phyloP scores from a whole-genome alignment of 2,329 filamentous ascomycete species.

The Gnomoniopsis sp. region DNA sequence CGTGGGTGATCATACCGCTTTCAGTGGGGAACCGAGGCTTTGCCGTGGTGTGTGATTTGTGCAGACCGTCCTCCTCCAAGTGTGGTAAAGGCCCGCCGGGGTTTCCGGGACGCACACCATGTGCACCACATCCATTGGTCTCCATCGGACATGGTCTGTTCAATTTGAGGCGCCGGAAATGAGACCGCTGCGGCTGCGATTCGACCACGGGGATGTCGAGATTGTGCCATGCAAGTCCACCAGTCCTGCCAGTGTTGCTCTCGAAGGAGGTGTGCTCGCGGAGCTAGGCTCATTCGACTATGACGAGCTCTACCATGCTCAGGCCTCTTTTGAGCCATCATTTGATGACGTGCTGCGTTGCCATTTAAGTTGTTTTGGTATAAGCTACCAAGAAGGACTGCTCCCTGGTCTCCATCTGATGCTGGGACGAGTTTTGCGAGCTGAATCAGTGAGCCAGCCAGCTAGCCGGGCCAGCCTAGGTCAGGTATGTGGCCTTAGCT shows the following conservation, averaged over 20 bases:
- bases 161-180: neutral
- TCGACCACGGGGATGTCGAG: neutral
- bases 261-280: neutral
- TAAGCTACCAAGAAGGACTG: neutral
- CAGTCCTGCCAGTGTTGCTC: neutral
- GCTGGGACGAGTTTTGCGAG: neutral
- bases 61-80: neutral
- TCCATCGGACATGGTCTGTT: neutral
- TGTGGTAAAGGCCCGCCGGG: neutral
- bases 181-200: neutral
- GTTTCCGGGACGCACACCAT: neutral
- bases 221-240: neutral
- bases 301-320: too few relatives aligned
- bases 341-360: too few relatives aligned
- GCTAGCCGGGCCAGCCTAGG: neutral
- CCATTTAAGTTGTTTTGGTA: too few relatives aligned
- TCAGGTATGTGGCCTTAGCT: neutral
- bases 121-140: neutral
- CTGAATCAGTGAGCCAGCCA: neutral
- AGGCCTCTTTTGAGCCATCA: too few relatives aligned
- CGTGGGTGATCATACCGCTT: neutral
- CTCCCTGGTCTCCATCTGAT: neutral
- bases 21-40: neutral
- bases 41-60: neutral
- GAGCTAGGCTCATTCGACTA: too few relatives aligned